Percentiles rank a stretch among this genome's conserved stretches.
These are phyloP conservation scores for Metschnikowia rubicola DNA, from an alignment of 805 yeast species.

Conservation along the genomic window DNA sequence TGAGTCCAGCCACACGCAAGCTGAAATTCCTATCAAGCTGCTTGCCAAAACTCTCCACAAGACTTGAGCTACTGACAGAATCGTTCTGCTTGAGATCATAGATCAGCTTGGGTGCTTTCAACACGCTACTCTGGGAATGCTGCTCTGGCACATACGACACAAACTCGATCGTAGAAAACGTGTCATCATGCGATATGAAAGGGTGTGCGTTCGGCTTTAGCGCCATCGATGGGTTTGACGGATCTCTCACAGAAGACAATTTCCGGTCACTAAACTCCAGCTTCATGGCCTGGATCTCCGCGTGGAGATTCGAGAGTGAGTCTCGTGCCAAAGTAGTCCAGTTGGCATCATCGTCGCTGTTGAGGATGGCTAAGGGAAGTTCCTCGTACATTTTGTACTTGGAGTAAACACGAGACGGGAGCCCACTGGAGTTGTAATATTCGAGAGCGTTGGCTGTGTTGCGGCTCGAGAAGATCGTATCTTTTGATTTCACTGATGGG, in stretches of 20 bases:
- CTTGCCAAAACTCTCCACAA: slow-evolving; percentile 26
- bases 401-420: slow-evolving; percentile 8
- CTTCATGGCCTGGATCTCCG: slow-evolving; percentile 22
- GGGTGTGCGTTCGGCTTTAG: slow-evolving; percentile 2
- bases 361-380: slow-evolving; percentile 16
- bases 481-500: background rate
- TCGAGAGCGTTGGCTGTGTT: slow-evolving; percentile 5
- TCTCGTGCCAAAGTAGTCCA: slow-evolving; percentile 26
- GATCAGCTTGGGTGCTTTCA: background rate
- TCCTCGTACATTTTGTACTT: slow-evolving; percentile 14
- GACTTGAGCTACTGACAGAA: slow-evolving; percentile 21
- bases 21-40: slow-evolving; percentile 23
- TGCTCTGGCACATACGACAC: slow-evolving; percentile 1
- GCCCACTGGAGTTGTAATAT: slow-evolving; percentile 5
- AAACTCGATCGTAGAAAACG: slow-evolving; percentile 8
- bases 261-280: slow-evolving; percentile 8
- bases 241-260: background rate
- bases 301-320: slow-evolving; percentile 23
- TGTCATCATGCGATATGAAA: slow-evolving; percentile 6
- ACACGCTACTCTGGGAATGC: background rate
- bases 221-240: background rate
- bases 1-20: slow-evolving; percentile 2
- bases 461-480: background rate
- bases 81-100: slow-evolving; percentile 17
- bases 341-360: slow-evolving; percentile 21